These are phyloP conservation scores for Furcasterigmium sp. DNA, from an alignment of 2,329 filamentous ascomycete species.

Conservation along the genomic window DNA sequence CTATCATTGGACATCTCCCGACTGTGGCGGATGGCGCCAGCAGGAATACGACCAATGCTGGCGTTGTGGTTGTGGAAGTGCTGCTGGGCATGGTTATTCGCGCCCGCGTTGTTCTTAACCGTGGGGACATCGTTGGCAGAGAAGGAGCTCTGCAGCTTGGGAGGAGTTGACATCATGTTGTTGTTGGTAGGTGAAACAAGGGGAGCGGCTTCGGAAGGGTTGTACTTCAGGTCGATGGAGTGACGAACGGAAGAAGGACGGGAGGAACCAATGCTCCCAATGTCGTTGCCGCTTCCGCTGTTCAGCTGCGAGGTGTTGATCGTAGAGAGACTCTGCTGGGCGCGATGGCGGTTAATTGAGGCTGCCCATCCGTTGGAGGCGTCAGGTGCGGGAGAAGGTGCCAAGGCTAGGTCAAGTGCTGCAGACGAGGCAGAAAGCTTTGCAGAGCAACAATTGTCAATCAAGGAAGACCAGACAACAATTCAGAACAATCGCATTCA, in stretches of 20 bases:
- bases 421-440: slow-evolving; percentile 79
- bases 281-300: slow-evolving; percentile 34
- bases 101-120: slow-evolving; percentile 62
- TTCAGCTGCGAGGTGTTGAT: slow-evolving; percentile 33
- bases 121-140: slow-evolving; percentile 87
- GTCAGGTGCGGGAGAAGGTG: slow-evolving; percentile 61
- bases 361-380: slow-evolving; percentile 52
- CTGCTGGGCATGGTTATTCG: slow-evolving; percentile 57
- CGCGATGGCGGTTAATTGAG: slow-evolving; percentile 63
- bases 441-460: slow-evolving; percentile 27
- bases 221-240: slow-evolving; percentile 51
- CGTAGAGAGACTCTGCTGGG: slow-evolving; percentile 53
- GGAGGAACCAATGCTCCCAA: slow-evolving; percentile 36
- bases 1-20: slow-evolving; percentile 61
- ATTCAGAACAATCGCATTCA: slow-evolving; percentile 2
- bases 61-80: slow-evolving; percentile 74
- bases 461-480: slow-evolving; percentile 12
- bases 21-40: slow-evolving; percentile 63
- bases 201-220: slow-evolving; percentile 28
- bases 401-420: slow-evolving; percentile 72
- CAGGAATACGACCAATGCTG: slow-evolving; percentile 73
- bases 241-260: slow-evolving; percentile 48
- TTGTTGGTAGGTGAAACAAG: slow-evolving; percentile 42
- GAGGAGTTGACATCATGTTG: slow-evolving; percentile 55
- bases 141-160: slow-evolving; percentile 81